Evolutionary conservation across 176 grass and related monocot species (phyloP).

Genomic region (Oryza australiensis): DNA sequence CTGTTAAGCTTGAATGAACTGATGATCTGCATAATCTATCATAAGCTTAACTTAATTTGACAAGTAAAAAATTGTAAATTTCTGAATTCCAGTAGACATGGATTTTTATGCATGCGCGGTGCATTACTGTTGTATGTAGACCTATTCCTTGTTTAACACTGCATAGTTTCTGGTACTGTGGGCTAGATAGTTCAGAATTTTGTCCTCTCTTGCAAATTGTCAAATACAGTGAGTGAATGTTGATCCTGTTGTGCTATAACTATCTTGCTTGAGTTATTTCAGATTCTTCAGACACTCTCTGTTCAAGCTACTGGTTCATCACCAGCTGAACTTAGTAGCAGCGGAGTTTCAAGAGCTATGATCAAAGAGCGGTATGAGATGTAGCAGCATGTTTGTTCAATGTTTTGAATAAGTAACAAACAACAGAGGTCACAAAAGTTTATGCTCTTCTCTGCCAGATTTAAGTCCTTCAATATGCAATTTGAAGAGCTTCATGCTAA

Average conservation of each 20-base stretch:
- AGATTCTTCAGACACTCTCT: slow-evolving; percentile 80
- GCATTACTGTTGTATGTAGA: not conserved
- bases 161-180: not conserved
- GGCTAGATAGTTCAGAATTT: slow-evolving; percentile 9
- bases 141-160: slow-evolving; percentile 12
- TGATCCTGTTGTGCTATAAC: slow-evolving; percentile 31
- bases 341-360: slow-evolving; percentile 63
- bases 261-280: slow-evolving; percentile 27
- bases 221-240: slow-evolving; percentile 4
- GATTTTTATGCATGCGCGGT: not conserved
- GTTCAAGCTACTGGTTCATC: slow-evolving; percentile 54
- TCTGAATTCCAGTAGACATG: slow-evolving; percentile 16
- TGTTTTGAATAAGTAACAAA: not conserved
- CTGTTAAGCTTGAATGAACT: slow-evolving; percentile 4
- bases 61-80: slow-evolving; percentile 21
- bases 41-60: slow-evolving; percentile 9
- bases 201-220: not conserved
- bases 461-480: slow-evolving; percentile 74
- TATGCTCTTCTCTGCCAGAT: slow-evolving; percentile 37
- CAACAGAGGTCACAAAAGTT: not conserved
- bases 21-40: not conserved
- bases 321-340: slow-evolving; percentile 53
- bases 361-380: slow-evolving; percentile 64
- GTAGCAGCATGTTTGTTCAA: not conserved
- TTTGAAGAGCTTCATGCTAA: slow-evolving; percentile 73